Evolutionary conservation across 2,329 filamentous ascomycete genomes (phyloP), one percentile per base, ranked within the genome.

Genomic region (Fusarium oxysporum): DNA sequence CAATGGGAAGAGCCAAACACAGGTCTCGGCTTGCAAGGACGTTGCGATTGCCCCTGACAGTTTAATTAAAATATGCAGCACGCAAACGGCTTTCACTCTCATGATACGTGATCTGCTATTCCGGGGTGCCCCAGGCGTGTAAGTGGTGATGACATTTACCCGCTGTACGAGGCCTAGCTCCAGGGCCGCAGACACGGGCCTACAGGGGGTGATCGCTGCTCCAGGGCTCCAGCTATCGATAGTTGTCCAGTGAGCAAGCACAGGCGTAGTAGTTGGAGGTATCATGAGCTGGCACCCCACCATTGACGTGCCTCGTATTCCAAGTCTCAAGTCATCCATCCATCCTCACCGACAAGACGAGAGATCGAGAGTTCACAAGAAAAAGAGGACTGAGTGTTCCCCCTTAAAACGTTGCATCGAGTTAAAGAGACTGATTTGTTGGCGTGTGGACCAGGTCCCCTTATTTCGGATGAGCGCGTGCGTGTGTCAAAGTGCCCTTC

Each of bases 201-300:
- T 54, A 50, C 63, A 75, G 32, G 71, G 71, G 65, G 57, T 41
- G 37, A 56, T 47, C 32, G 25, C 38, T 50, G 54, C 32, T 51
- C 19, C 19, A 6, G 48, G 48, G 48, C n/a, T 35, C n/a, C 30
- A 35, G 48, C 45, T 75, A 77, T 78, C 71, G 76, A 77, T 78
- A 63, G 75, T 78, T 78, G 77, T 75, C 76, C 66, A 70, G 77
- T 75, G 73, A 78, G 74, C 74, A 55, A 62, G 68, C 71, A 66
- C 68, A 68, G 71, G 71, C 62, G 55, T 53, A 25, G 41, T 51
- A 54, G 51, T 56, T 63, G 63, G 68, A 69, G 63, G 66, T 75
- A 65, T 76, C 65, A 70, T 77, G 72, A 77, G 76, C 73, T 77
- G 75, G 73, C 73, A 69, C 75, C 74, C 75, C 73, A 62, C 73